These are phyloP conservation scores for Boletellus ananiceps DNA, from an alignment of 768 basidiomycete species.

Conservation along the genomic window DNA sequence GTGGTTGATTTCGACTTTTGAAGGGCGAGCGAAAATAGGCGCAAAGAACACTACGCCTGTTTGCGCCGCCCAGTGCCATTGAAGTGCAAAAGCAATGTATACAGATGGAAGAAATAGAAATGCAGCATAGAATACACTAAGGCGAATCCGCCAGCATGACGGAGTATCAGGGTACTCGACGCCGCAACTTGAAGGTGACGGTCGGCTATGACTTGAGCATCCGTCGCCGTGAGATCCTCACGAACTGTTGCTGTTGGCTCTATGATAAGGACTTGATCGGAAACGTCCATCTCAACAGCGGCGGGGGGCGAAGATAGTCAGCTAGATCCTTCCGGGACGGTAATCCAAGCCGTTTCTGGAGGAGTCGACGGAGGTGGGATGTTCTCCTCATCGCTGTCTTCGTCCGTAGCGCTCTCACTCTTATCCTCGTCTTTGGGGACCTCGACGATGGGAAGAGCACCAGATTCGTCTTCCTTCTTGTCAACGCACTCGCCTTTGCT, in stretches of 20 bases:
- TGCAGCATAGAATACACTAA: slow-evolving; percentile 39
- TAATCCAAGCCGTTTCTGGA: slow-evolving; percentile 29
- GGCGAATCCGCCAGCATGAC: slow-evolving; percentile 34
- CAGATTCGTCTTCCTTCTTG: slow-evolving; percentile 39
- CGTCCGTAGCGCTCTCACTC: slow-evolving; percentile 33
- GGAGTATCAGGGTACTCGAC: slow-evolving; percentile 25
- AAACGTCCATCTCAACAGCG: slow-evolving; percentile 15
- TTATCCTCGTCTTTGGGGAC: slow-evolving; percentile 27
- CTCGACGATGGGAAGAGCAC: slow-evolving; percentile 4
- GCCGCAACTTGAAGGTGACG: slow-evolving; percentile 24
- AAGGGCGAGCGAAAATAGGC: slow-evolving; percentile 7
- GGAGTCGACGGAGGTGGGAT: slow-evolving; percentile 30
- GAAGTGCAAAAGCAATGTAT: slow-evolving; percentile 38
- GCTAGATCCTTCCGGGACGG: slow-evolving; percentile 24
- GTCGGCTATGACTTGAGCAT: slow-evolving; percentile 16
- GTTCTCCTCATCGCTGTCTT: slow-evolving; percentile 42
- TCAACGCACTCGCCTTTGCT: slow-evolving; percentile 40
- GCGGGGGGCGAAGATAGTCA: slow-evolving; percentile 27
- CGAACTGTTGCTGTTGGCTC: slow-evolving; percentile 22
- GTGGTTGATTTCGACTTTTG: slow-evolving; percentile 4
- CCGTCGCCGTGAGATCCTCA: slow-evolving; percentile 22
- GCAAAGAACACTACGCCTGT: slow-evolving; percentile 22
- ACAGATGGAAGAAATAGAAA: slow-evolving; percentile 42
- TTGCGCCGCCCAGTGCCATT: slow-evolving; percentile 26
- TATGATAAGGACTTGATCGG: slow-evolving; percentile 19